Conservation (phyloP, 768 basidiomycete species). For the Mycena crocata region DNA sequence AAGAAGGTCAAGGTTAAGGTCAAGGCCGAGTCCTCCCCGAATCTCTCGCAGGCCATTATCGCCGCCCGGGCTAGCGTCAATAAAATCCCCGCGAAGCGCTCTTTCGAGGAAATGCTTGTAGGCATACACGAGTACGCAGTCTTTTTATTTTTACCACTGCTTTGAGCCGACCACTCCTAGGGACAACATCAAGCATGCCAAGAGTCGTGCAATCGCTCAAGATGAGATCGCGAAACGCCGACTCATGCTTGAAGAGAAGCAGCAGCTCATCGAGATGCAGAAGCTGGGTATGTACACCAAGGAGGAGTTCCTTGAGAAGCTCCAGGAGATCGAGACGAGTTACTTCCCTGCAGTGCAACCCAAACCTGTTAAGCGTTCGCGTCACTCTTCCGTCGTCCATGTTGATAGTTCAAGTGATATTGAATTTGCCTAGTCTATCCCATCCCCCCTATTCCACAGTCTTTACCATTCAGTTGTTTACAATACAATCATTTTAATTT, state of each 20-base stretch:
- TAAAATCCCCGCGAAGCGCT: conserved; percentile 3
- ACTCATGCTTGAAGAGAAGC: neutral
- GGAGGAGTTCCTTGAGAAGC: neutral
- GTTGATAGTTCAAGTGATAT: neutral
- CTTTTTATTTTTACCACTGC: neutral
- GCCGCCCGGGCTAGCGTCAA: conserved; percentile 1
- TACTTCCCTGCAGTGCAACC: neutral
- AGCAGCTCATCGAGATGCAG: neutral
- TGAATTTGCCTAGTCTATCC: neutral
- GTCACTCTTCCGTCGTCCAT: neutral
- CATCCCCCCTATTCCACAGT: neutral
- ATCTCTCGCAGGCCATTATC: neutral
- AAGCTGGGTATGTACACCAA: neutral
- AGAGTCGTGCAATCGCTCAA: neutral
- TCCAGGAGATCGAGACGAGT: neutral
- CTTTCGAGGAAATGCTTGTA: conserved; percentile 1
- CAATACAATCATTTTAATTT: neutral
- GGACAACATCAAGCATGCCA: neutral
- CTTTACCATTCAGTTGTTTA: neutral
- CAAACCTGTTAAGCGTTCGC: neutral
- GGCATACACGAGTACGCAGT: neutral
- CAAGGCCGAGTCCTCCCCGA: neutral
- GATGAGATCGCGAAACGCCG: neutral
- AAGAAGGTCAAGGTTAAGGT: neutral
- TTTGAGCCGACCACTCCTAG: neutral